phyloP scores from a whole-genome alignment of 768 basidiomycete species.

The Lyophyllum atratum region DNA sequence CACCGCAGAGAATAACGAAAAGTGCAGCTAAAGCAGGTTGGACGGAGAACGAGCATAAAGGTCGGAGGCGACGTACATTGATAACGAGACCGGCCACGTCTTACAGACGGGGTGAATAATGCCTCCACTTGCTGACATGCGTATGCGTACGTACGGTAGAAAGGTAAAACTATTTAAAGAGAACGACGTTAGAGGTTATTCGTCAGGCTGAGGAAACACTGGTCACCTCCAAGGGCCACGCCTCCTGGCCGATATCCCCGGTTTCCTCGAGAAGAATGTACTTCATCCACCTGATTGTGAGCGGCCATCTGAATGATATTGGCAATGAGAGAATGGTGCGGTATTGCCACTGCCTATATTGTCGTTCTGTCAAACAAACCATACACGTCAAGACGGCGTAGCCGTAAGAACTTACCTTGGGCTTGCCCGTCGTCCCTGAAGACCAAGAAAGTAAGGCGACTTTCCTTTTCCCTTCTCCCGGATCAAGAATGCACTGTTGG shows the following conservation, averaged over 20 bases:
- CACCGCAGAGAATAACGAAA: conserved; percentile 55
- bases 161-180: conserved; percentile 29
- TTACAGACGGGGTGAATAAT: conserved; percentile 8
- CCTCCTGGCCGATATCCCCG: conserved; percentile 51
- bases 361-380: conserved; percentile 8
- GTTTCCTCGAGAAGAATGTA: conserved; percentile 25
- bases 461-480: conserved; percentile 60
- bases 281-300: conserved; percentile 34
- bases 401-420: conserved; percentile 44
- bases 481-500: conserved; percentile 41
- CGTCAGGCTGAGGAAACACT: background rate
- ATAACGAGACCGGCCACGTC: conserved; percentile 52
- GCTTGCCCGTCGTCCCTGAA: conserved; percentile 68
- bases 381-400: background rate
- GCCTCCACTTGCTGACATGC: conserved; percentile 32
- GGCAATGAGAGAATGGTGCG: conserved; percentile 56
- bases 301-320: conserved; percentile 53
- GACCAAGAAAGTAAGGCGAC: conserved; percentile 66
- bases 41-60: conserved; percentile 11
- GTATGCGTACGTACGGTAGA: conserved; percentile 46
- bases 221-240: conserved; percentile 40
- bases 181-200: conserved; percentile 12
- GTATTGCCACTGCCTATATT: conserved; percentile 49
- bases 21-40: conserved; percentile 46
- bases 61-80: conserved; percentile 35